These are phyloP conservation scores for Tricholoma matsutake DNA, from an alignment of 768 basidiomycete genomes.

Conservation along the genomic window DNA sequence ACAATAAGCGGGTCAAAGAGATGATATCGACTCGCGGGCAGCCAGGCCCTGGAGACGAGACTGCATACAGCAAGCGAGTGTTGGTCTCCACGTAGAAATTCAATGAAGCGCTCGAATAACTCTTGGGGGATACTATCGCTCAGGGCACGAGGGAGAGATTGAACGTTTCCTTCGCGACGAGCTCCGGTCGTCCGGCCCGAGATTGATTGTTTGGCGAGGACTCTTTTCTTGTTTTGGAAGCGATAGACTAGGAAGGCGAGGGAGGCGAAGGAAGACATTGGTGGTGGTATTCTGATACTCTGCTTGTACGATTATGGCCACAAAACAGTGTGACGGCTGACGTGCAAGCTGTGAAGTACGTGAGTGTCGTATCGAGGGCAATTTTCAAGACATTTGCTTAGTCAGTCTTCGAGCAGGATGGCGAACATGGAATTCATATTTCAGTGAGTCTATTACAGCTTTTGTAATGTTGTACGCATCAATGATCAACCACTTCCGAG, in stretches of 20 bases:
- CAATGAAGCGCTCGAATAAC: slow-evolving; percentile 14
- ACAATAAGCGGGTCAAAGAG: slow-evolving; percentile 9
- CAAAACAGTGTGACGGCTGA: too few species aligned
- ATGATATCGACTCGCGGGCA: slow-evolving; percentile 15
- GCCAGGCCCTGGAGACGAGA: slow-evolving; percentile 24
- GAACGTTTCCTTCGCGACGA: neutral
- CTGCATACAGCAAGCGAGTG: slow-evolving; percentile 16
- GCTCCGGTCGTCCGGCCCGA: neutral
- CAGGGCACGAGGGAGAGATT: slow-evolving; percentile 4
- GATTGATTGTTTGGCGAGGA: neutral
- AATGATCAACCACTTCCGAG: too few species aligned
- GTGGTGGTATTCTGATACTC: neutral
- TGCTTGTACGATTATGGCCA: too few species aligned
- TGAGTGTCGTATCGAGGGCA: too few species aligned
- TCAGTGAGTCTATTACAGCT: too few species aligned
- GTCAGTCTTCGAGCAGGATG: too few species aligned
- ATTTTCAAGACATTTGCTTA: too few species aligned
- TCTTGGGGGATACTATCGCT: slow-evolving; percentile 14
- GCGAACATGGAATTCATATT: too few species aligned
- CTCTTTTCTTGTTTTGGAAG: neutral
- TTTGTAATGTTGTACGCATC: too few species aligned
- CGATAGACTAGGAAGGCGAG: neutral
- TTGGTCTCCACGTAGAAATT: slow-evolving; percentile 9
- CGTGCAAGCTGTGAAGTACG: too few species aligned
- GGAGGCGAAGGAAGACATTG: neutral